Conservation (phyloP, 768 basidiomycete genomes). For the Leccinum obscurum region DNA sequence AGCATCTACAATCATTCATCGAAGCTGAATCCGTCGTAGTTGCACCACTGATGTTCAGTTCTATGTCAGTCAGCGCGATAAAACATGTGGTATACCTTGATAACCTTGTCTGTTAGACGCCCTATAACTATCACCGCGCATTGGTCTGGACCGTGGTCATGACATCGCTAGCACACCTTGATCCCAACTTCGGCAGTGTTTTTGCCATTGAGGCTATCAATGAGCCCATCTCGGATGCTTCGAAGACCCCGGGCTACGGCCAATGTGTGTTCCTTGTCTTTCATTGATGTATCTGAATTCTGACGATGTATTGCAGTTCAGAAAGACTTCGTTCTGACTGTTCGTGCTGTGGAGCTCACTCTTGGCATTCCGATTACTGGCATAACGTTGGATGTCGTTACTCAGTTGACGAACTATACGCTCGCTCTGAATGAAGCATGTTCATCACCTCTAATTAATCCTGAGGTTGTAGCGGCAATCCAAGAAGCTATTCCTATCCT, state of each 20-base stretch:
- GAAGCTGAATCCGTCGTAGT: conserved; percentile 34
- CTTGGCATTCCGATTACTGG: conserved; percentile 50
- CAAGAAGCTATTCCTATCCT: conserved; percentile 40
- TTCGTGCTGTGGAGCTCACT: conserved; percentile 62
- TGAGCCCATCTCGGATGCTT: conserved; percentile 74
- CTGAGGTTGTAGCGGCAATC: conserved; percentile 35
- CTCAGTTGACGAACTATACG: conserved; percentile 37
- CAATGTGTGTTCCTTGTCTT: conserved; percentile 47
- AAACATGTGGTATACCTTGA: conserved; percentile 2
- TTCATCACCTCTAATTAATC: conserved; percentile 22
- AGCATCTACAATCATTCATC: not conserved
- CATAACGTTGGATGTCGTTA: conserved; percentile 8
- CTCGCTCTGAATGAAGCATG: conserved; percentile 30
- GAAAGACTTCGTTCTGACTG: conserved; percentile 63
- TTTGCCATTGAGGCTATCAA: conserved; percentile 77
- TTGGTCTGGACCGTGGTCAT: conserved; percentile 82
- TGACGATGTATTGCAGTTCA: conserved; percentile 48
- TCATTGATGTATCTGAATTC: not conserved
- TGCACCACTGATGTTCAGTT: conserved; percentile 72
- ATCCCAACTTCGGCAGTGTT: conserved; percentile 63
- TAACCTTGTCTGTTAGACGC: conserved; percentile 40
- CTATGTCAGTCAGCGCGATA: conserved; percentile 50
- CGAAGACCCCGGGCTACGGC: conserved; percentile 66
- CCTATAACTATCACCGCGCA: conserved; percentile 73
- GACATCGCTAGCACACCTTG: conserved; percentile 68